Evolutionary conservation across 192 early-diverging fungal species (phyloP), one percentile per base, ranked within the genome.

Genomic region (Chytriomyces hyalinus): DNA sequence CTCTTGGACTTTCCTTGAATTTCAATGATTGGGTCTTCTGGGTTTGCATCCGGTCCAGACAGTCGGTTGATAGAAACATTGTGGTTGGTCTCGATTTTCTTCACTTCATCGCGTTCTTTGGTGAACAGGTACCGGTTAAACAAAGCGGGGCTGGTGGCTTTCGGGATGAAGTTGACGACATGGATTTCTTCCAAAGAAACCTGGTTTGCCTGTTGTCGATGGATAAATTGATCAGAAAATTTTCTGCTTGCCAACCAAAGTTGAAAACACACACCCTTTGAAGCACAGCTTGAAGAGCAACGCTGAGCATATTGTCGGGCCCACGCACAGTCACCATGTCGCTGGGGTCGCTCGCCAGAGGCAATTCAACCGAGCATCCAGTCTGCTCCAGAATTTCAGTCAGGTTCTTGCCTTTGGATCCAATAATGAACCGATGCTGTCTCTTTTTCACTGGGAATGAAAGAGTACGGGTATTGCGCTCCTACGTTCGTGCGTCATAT

Each of bases 401-500:
- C 61, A 98, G 86, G 26, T 87, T 87, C 28, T 87, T 80, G 43
- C 93, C 95, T 80, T 92, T 90, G 45, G 90, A 81, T 13, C 97
- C 97, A 46, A 96, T 86, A 22, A 99, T 84, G 81, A 95, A 97
- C 57, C 91, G 92, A 82, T 98, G 97, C 83, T 97, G 95, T 65
- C 92, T 91, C 86, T 98, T 97, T 57, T 93, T 92, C 57, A 98
- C 86, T 51, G 86, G 85, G 61, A 95, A 87, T 3, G 84, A 83
- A 61, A 93, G 80, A 10, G 87, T 90, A 46, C 89, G 82, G 61
- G 93, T 92, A 44, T 78, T 88, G 22, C 85, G 84, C 77, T 92
- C 73, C 79, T 87, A 78, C 17, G 70, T 43, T 71, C 43, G 24
- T 49, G 17, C 15, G 72, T n/a, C 46, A 24, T 4, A 57, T 4